phyloP scores from a whole-genome alignment of 2,329 filamentous ascomycete species.

The Leptographium lundbergii region DNA sequence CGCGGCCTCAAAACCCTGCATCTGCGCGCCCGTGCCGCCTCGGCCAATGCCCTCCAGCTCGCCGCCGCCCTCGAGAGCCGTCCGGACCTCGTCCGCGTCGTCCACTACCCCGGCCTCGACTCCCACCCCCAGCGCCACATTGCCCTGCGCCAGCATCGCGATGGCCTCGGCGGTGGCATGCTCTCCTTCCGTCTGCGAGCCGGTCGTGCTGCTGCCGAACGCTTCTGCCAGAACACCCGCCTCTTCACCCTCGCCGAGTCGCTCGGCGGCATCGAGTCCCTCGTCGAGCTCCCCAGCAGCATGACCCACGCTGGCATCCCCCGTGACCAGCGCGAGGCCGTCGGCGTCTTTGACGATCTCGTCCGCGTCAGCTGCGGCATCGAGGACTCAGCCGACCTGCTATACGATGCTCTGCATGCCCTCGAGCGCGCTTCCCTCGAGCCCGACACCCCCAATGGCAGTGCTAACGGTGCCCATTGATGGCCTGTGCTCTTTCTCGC shows the following conservation, averaged over 20 bases:
- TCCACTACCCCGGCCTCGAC: slow-evolving; percentile 89
- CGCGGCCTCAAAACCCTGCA: slow-evolving; percentile 94
- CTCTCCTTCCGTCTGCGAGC: slow-evolving; percentile 89
- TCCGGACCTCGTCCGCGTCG: slow-evolving; percentile 61
- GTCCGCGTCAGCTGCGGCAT: slow-evolving; percentile 89
- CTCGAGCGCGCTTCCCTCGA: slow-evolving; percentile 56
- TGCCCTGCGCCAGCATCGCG: slow-evolving; percentile 79
- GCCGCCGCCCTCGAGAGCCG: slow-evolving; percentile 67
- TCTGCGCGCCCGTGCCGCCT: slow-evolving; percentile 77
- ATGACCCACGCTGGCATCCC: slow-evolving; percentile 99
- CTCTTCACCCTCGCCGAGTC: slow-evolving; percentile 92
- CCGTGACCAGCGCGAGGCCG: slow-evolving; percentile 74
- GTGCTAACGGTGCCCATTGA: too few species aligned
- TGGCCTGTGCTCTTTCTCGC: too few species aligned
- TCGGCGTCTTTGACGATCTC: slow-evolving; percentile 89
- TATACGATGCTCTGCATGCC: slow-evolving; percentile 66
- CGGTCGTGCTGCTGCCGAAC: slow-evolving; percentile 72
- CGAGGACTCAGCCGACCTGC: slow-evolving; percentile 78
- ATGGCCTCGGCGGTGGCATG: slow-evolving; percentile 95
- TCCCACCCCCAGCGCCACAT: slow-evolving; percentile 81
- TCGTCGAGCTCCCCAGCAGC: slow-evolving; percentile 82
- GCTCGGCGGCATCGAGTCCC: slow-evolving; percentile 75
- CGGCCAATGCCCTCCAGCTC: slow-evolving; percentile 65
- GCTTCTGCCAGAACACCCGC: slow-evolving; percentile 79
- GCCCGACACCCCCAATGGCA: slow-evolving; percentile 4